Evolutionary conservation across 176 grass and related monocot species (phyloP), one percentile per base, ranked within the genome.

Genomic region (Eleusine coracana): DNA sequence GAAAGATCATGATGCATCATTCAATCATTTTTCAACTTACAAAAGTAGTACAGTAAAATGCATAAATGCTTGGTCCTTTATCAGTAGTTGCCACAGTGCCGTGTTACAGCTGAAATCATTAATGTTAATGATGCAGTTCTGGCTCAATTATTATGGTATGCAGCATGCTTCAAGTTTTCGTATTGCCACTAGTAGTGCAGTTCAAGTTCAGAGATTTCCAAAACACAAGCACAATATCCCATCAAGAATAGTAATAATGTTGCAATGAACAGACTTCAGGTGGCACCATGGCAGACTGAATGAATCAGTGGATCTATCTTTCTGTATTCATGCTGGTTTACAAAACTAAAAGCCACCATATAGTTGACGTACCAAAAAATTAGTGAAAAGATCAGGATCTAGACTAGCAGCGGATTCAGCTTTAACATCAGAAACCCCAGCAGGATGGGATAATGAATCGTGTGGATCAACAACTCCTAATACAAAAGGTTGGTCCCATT

Each of bases 371-470:
- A 99, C 96, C 93, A 94, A 88, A 76, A 99, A 96, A 68, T 90
- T 94, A 18, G 87, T 93, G 87, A 99, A 99, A 64, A 94, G 83
- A 82, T 96, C 96, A 88, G 96, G 91, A 90, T 99, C 91, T 67
- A 96, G 82, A 80, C 85, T 87, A 67, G 83, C 79, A 73, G 96
- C 87, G 71, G 93, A 94, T 86, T 96, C 89, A 55, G 96, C 93
- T 87, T 99, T 90, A 73, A 85, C 91, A 88, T 99, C 96, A 76
- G 93, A 92, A 79, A 94, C 83, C 63, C 96, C 96, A 46, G 87
- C 93, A 72, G 96, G 93, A 81, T 99, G 96, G 37, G 93, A 96
- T 76, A 99, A 85, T 81, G 96, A 86, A 85, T 99, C 93, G 2
- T 99, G 96, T 4, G 93, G 96, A 87, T 99, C 93, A 82, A 99